Evolutionary conservation across 495 filamentous ascomycete species (phyloP).

Genomic region (Penicillium coprophilum): DNA sequence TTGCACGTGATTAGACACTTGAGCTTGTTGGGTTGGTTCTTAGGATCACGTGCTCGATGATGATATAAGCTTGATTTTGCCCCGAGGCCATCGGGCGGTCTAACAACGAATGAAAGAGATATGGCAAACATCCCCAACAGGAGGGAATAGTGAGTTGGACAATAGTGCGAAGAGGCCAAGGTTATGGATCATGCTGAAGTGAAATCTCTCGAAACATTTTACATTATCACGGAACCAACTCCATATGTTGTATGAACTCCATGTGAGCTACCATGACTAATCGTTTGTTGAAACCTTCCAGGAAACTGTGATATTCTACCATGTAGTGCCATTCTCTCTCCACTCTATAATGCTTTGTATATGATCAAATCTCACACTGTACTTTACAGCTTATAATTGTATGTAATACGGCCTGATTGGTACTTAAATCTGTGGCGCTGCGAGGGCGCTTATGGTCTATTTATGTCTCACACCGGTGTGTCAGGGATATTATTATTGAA

Average conservation of each 20-base stretch:
- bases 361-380: not conserved
- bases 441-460: constrained; percentile 25
- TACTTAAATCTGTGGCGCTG: constrained; percentile 13
- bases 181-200: not conserved
- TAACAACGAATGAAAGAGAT: too few relatives aligned
- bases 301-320: not conserved
- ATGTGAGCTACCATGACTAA: not conserved
- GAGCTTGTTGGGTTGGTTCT: not conserved
- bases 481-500: constrained; percentile 14
- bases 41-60: not conserved
- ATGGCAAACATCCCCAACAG: not conserved
- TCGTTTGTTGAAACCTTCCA: not conserved
- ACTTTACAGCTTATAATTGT: not conserved
- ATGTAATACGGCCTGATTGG: not conserved
- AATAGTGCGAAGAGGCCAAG: not conserved
- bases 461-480: constrained; percentile 24
- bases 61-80: not conserved
- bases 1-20: constrained; percentile 5
- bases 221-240: not conserved
- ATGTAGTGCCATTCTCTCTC: not conserved
- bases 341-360: not conserved
- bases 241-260: too few relatives aligned
- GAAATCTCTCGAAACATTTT: not conserved
- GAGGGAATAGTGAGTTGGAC: not conserved
- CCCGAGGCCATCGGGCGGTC: too few relatives aligned